Evolutionary conservation across 148 eudicot species (phyloP).

Genomic region (Silene conica): DNA sequence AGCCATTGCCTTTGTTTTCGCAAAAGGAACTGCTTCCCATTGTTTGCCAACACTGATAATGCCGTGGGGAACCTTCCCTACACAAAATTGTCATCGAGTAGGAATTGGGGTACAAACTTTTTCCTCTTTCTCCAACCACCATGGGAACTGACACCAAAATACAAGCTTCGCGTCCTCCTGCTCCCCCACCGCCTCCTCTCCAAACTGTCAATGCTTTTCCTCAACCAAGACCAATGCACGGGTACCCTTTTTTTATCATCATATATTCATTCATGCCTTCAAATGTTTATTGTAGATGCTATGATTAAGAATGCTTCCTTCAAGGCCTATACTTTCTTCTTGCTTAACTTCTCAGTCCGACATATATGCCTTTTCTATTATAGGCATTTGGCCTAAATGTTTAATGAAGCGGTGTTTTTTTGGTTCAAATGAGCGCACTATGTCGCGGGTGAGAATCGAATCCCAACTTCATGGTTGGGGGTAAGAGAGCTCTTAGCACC

Average conservation of each 20-base stretch:
- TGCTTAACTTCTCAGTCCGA: not conserved
- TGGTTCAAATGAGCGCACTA: too few species aligned
- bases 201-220: slow-evolving; percentile 37
- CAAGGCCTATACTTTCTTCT: not conserved
- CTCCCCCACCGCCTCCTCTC: slow-evolving; percentile 20
- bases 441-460: too few species aligned
- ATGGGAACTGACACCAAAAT: slow-evolving; percentile 62
- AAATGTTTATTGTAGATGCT: not conserved
- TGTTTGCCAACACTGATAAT: slow-evolving; percentile 47
- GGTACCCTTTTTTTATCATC: slow-evolving; percentile 41
- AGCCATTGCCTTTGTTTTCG: slow-evolving; percentile 15
- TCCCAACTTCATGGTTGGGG: too few species aligned
- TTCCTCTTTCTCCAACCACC: slow-evolving; percentile 28
- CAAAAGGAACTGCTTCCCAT: slow-evolving; percentile 27
- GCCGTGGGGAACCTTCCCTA: slow-evolving; percentile 55
- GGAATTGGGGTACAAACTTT: slow-evolving; percentile 51
- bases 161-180: slow-evolving; percentile 32
- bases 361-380: not conserved
- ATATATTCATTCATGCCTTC: too few species aligned
- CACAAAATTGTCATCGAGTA: slow-evolving; percentile 36
- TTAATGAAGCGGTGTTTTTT: not conserved
- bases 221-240: slow-evolving; percentile 54
- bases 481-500: too few species aligned
- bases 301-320: not conserved
- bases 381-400: not conserved